These are phyloP conservation scores for Stephania cephalantha DNA, from an alignment of 164 flowering plant species.

Conservation along the genomic window DNA sequence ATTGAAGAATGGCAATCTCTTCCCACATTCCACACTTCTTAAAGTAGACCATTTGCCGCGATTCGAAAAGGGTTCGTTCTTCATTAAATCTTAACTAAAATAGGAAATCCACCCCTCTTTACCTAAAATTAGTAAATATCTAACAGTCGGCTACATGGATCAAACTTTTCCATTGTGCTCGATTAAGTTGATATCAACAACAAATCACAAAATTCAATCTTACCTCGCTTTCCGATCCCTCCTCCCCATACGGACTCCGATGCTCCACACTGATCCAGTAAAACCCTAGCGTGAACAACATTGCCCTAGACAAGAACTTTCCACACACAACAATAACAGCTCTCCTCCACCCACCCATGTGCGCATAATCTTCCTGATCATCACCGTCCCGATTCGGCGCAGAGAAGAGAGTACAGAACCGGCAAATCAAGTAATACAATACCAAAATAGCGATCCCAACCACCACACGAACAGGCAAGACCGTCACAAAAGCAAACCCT, in stretches of 20 bases:
- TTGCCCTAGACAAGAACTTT: conserved; percentile 25
- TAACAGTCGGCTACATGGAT: too few species aligned
- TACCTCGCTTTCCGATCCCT: conserved; percentile 15
- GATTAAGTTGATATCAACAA: too few species aligned
- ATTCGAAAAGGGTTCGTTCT: too few species aligned
- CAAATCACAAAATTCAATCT: not conserved
- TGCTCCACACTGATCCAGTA: conserved; percentile 26
- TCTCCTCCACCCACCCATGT: conserved; percentile 60
- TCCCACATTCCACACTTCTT: too few species aligned
- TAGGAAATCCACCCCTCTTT: too few species aligned
- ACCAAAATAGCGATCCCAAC: conserved; percentile 34
- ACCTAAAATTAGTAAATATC: too few species aligned
- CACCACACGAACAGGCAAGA: conserved; percentile 62
- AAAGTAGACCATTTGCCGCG: too few species aligned
- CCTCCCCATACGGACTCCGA: conserved; percentile 5
- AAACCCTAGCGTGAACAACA: conserved; percentile 30
- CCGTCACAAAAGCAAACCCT: conserved; percentile 49
- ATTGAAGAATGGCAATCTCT: too few species aligned
- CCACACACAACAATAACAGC: conserved; percentile 25
- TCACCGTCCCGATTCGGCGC: conserved; percentile 29
- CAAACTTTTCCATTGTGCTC: too few species aligned
- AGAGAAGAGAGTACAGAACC: conserved; percentile 53
- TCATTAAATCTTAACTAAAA: too few species aligned
- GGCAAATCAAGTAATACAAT: conserved; percentile 26
- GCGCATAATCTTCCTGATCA: conserved; percentile 56